A percentile compares a stretch with the other conserved stretches of the same genome.
phyloP scores from a whole-genome alignment of 495 filamentous ascomycete species.

The Lasiosphaeriaceae sp. region DNA sequence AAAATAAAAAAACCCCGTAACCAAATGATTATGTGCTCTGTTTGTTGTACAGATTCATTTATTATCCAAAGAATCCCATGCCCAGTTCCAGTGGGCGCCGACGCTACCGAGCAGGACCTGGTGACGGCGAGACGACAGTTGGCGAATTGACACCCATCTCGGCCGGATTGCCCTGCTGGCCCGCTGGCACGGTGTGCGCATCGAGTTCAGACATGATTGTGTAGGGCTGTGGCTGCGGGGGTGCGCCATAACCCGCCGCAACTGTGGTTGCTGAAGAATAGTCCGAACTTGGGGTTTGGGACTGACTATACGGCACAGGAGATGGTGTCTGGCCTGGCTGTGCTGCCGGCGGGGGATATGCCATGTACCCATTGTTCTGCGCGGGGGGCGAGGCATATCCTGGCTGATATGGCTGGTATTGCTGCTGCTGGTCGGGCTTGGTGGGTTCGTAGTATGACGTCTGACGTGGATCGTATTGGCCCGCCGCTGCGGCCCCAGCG shows the following conservation, averaged over 20 bases:
- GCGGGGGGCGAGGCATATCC: background rate
- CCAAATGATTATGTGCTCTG: background rate
- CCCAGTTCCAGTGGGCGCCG: too few relatives aligned
- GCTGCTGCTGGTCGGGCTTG: conserved; percentile 2
- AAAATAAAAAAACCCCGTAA: background rate
- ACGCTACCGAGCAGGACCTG: too few relatives aligned
- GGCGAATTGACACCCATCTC: conserved; percentile 13
- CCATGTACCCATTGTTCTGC: background rate
- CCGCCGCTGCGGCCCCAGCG: background rate
- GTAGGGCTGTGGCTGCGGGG: background rate
- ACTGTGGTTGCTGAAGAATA: background rate
- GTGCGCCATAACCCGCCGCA: background rate
- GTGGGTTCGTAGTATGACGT: conserved; percentile 19
- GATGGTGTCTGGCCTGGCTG: background rate
- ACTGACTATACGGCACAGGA: background rate
- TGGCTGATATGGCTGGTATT: background rate
- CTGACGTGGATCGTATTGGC: conserved; percentile 2
- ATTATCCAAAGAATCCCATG: background rate
- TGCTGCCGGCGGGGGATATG: background rate
- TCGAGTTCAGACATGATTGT: conserved; percentile 15
- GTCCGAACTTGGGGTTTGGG: background rate
- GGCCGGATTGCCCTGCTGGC: conserved; percentile 6
- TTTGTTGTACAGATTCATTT: background rate
- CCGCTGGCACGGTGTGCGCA: background rate
- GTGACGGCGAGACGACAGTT: background rate